A percentile compares a stretch with the other conserved stretches of the same genome.
These are phyloP conservation scores for Backusella tarrabulga DNA, from an alignment of 192 early-diverging fungal species.

Conservation along the genomic window DNA sequence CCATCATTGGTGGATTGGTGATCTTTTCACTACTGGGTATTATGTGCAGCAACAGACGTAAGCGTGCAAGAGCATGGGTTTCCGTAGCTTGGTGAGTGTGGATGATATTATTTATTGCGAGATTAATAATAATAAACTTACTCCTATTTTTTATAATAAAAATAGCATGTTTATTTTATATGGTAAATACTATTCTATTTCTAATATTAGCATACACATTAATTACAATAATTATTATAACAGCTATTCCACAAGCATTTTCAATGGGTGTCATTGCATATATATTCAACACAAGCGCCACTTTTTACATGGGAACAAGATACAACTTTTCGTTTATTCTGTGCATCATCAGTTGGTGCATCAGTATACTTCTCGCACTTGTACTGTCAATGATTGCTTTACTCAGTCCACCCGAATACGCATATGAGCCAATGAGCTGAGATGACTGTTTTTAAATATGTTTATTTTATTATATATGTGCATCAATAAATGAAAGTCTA, in stretches of 20 bases:
- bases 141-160: background rate
- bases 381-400: slow-evolving; percentile 23
- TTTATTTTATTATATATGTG: background rate
- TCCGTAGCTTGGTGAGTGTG: slow-evolving; percentile 23
- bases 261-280: slow-evolving; percentile 35
- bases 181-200: background rate
- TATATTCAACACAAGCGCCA: slow-evolving; percentile 27
- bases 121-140: background rate
- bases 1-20: slow-evolving; percentile 26
- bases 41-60: slow-evolving; percentile 31
- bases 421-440: slow-evolving; percentile 13
- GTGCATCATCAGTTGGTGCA: slow-evolving; percentile 31
- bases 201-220: too few species aligned
- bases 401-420: slow-evolving; percentile 32
- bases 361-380: slow-evolving; percentile 21
- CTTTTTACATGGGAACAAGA: slow-evolving; percentile 34
- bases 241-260: slow-evolving; percentile 32
- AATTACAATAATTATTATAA: background rate
- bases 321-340: slow-evolving; percentile 36
- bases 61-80: slow-evolving; percentile 28
- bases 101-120: background rate
- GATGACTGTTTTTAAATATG: background rate
- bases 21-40: slow-evolving; percentile 26
- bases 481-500: background rate
- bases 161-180: slow-evolving; percentile 1